A percentile compares a stretch with the other conserved stretches of the same genome.
Evolutionary conservation across 208 protist species (phyloP).

Genomic region (Acanthamoeba culbertsoni): DNA sequence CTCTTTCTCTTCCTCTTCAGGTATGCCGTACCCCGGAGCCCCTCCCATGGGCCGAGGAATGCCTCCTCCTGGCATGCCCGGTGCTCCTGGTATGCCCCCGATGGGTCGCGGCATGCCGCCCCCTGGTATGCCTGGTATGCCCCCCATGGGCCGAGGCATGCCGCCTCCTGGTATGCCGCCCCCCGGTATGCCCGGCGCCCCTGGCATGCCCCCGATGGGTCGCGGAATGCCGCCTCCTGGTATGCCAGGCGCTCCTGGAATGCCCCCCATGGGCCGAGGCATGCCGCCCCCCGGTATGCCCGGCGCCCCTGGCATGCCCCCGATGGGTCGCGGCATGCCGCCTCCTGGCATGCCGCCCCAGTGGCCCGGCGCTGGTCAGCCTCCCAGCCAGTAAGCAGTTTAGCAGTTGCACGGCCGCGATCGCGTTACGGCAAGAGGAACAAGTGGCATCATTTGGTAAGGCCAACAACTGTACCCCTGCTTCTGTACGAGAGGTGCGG

Average conservation of each 20-base stretch:
- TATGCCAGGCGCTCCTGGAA: slow-evolving; percentile 50
- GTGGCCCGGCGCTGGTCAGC: not conserved
- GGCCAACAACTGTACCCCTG: too few relatives aligned
- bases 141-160: slow-evolving; percentile 37
- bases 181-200: not conserved
- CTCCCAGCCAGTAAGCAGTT: not conserved
- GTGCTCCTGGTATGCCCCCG: not conserved
- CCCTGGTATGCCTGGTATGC: not conserved
- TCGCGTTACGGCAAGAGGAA: not conserved
- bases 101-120: not conserved
- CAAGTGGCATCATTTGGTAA: not conserved
- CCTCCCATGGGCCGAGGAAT: slow-evolving; percentile 24
- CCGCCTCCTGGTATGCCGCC: slow-evolving; percentile 20
- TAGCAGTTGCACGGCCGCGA: not conserved
- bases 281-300: slow-evolving; percentile 11
- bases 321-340: not conserved
- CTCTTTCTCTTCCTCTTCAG: not conserved
- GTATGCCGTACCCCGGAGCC: not conserved
- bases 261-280: slow-evolving; percentile 36
- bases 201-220: not conserved
- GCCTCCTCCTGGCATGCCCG: slow-evolving; percentile 3
- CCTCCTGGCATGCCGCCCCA: not conserved
- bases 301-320: not conserved
- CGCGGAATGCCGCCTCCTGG: not conserved
- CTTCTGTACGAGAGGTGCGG: too few relatives aligned